Percentiles rank a stretch among this genome's conserved stretches.
These are phyloP conservation scores for Cutaneotrichosporon mucoides DNA, from an alignment of 1,284 basidiomycete species.

Conservation along the genomic window DNA sequence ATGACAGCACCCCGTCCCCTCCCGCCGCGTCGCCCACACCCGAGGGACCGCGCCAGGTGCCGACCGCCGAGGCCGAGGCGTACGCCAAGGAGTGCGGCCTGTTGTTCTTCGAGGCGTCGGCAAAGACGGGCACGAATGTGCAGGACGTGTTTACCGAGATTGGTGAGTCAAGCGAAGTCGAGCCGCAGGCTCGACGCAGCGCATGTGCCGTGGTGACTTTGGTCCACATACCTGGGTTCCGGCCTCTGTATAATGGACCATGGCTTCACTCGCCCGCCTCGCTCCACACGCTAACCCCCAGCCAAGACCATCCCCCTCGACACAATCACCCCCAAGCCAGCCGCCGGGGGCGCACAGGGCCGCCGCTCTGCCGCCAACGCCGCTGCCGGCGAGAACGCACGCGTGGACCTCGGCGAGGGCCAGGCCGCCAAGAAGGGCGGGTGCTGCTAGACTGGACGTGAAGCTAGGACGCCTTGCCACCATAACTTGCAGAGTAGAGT, in stretches of 20 bases:
- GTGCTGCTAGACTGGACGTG: slow-evolving; percentile 31
- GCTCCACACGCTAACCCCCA: slow-evolving; percentile 38
- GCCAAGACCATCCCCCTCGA: slow-evolving; percentile 96
- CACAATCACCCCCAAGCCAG: slow-evolving; percentile 74
- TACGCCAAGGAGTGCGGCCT: slow-evolving; percentile 91
- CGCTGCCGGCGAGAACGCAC: slow-evolving; percentile 55
- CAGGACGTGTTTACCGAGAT: slow-evolving; percentile 98
- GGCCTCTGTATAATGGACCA: too few species aligned
- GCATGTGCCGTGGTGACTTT: too few species aligned
- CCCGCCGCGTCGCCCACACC: slow-evolving; percentile 38
- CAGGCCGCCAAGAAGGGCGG: slow-evolving; percentile 44
- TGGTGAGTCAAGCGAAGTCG: slow-evolving; percentile 56
- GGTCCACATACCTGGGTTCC: too few species aligned
- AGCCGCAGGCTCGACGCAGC: too few species aligned
- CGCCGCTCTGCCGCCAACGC: slow-evolving; percentile 54
- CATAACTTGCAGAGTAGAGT: neutral
- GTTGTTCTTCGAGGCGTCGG: slow-evolving; percentile 96
- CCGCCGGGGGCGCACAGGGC: slow-evolving; percentile 57
- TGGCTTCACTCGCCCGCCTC: too few species aligned
- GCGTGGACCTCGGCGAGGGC: slow-evolving; percentile 69
- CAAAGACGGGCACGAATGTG: slow-evolving; percentile 95
- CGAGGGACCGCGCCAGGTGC: slow-evolving; percentile 77
- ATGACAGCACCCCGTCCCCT: slow-evolving; percentile 32
- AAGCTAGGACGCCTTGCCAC: too few species aligned
- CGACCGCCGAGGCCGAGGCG: slow-evolving; percentile 88